phyloP scores from a whole-genome alignment of 1,284 basidiomycete genomes.

The Heterobasidion occidentale region DNA sequence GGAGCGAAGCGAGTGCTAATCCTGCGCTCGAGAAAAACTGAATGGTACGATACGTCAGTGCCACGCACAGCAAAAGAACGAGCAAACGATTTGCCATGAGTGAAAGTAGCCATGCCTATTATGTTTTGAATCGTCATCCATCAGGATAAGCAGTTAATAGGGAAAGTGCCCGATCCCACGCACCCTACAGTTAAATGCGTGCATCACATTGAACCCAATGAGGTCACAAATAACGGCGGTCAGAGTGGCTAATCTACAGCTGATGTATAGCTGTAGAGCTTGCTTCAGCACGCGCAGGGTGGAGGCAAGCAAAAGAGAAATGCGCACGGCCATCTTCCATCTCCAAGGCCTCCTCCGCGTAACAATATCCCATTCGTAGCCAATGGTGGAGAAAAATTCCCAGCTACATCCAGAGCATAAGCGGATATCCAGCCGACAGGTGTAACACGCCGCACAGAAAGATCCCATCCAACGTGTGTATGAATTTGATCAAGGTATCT shows the following conservation, averaged over 20 bases:
- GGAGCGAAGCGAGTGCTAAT: background rate
- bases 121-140: background rate
- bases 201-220: slow-evolving; percentile 4
- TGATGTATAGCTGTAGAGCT: slow-evolving; percentile 1
- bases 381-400: slow-evolving; percentile 3
- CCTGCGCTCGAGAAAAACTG: background rate
- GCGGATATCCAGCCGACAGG: background rate
- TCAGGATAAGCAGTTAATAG: background rate
- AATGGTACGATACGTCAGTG: background rate
- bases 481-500: background rate
- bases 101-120: background rate
- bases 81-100: background rate
- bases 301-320: background rate
- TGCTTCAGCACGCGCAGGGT: background rate
- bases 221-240: background rate
- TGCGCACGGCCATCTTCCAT: slow-evolving; percentile 5
- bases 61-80: too few species aligned
- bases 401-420: slow-evolving; percentile 2
- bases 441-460: background rate
- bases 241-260: slow-evolving; percentile 1
- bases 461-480: background rate
- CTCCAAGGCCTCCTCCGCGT: slow-evolving; percentile 3
- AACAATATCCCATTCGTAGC: slow-evolving; percentile 6
- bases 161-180: background rate
- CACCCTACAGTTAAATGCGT: slow-evolving; percentile 1